These are phyloP conservation scores for Rhododendron henanense DNA, from an alignment of 148 eudicot genomes.

Conservation along the genomic window DNA sequence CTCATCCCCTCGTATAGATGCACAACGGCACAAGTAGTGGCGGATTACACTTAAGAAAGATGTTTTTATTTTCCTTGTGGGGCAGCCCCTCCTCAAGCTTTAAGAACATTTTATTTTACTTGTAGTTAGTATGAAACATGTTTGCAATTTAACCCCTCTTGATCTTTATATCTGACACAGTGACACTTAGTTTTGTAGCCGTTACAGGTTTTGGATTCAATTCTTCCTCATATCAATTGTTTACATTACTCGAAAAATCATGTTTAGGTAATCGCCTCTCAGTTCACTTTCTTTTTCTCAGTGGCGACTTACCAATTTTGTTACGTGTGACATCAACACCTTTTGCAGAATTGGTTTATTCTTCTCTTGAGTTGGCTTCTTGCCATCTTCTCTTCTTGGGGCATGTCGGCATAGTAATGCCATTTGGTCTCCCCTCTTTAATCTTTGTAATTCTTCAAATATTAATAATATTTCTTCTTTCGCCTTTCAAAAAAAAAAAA, in stretches of 20 bases:
- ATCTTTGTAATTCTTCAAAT: no score
- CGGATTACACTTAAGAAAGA: no score
- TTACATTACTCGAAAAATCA: not conserved
- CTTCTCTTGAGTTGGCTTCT: no score
- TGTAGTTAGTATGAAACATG: not conserved
- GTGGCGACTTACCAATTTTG: not conserved
- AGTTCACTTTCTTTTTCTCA: not conserved
- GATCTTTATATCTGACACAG: not conserved
- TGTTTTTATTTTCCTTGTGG: not conserved
- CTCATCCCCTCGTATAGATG: not conserved
- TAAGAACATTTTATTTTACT: not conserved
- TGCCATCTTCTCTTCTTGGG: no score
- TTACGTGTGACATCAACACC: not conserved
- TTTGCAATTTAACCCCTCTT: not conserved
- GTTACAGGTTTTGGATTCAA: not conserved
- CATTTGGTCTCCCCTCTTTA: no score
- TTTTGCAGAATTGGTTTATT: not conserved
- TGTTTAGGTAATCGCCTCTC: not conserved
- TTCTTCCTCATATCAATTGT: not conserved
- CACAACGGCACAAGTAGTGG: not conserved
- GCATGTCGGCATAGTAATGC: no score
- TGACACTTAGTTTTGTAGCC: not conserved
- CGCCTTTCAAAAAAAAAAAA: no score
- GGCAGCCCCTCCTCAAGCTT: not conserved
- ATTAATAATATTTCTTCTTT: no score